Conservation (phyloP, 345 rosid genomes). For the Lagerstroemia speciosa region DNA sequence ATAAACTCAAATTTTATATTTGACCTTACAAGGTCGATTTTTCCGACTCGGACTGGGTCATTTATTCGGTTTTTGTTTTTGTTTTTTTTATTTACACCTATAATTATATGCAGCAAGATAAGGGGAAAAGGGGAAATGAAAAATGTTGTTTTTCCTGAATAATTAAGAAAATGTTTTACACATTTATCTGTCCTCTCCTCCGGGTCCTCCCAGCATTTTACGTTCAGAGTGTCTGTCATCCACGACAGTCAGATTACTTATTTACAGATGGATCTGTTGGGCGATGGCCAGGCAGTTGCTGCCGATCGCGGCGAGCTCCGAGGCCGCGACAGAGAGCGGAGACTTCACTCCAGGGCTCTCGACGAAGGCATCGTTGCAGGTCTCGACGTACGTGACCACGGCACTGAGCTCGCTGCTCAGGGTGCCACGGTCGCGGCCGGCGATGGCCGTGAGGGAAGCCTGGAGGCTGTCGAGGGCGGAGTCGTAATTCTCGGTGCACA, state of each 20-base stretch:
- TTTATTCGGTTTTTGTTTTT: no score
- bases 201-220: no score
- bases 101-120: no score
- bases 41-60: no score
- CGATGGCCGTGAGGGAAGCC: not conserved
- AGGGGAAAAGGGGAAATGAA: no score
- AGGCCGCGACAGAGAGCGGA: not conserved
- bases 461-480: slow-evolving; percentile 15
- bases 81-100: no score
- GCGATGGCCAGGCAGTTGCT: slow-evolving; percentile 16
- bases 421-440: slow-evolving; percentile 1
- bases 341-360: not conserved
- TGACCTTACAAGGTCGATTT: no score
- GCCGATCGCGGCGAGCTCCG: slow-evolving; percentile 4
- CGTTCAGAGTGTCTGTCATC: no score
- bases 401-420: slow-evolving; percentile 14
- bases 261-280: not conserved
- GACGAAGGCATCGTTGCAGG: slow-evolving; percentile 9
- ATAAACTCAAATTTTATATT: no score
- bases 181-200: no score
- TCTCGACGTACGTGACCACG: slow-evolving; percentile 7
- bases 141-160: no score
- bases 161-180: no score
- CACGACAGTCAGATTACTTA: not conserved
- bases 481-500: slow-evolving; percentile 6